These are phyloP conservation scores for Daldinia bambusicola DNA, from an alignment of 495 filamentous ascomycete genomes.

Conservation along the genomic window DNA sequence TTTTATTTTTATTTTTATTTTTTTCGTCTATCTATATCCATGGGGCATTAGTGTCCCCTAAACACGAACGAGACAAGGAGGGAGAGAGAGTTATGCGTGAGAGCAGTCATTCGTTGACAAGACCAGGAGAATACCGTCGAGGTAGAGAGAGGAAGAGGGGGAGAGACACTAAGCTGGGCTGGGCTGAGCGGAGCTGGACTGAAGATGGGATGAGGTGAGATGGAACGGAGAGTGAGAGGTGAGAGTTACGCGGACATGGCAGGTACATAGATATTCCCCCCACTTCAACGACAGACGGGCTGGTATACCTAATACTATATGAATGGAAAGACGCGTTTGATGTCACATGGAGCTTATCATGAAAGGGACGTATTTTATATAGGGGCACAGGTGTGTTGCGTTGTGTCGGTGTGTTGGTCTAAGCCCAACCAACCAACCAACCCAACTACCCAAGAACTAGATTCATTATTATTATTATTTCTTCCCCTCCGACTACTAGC, in stretches of 20 bases:
- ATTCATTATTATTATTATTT: constrained; percentile 36
- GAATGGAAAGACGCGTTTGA: constrained; percentile 30
- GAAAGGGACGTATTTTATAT: constrained; percentile 6
- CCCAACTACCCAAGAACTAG: constrained; percentile 10
- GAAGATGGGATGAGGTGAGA: neutral
- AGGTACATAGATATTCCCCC: constrained; percentile 34
- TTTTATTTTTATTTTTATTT: constrained; percentile 12
- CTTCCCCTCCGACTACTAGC: neutral
- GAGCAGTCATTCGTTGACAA: constrained; percentile 39
- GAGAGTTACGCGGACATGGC: constrained; percentile 30
- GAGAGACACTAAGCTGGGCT: neutral
- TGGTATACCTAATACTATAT: constrained; percentile 27
- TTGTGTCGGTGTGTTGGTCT: constrained; percentile 13
- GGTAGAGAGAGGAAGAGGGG: neutral
- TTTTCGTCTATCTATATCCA: constrained; percentile 37
- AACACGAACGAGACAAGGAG: constrained; percentile 6
- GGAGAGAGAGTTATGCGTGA: neutral
- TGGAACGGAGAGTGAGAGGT: too few relatives aligned
- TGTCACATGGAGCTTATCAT: constrained; percentile 3
- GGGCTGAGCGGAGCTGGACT: neutral
- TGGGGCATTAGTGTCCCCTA: neutral
- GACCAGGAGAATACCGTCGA: constrained; percentile 9
- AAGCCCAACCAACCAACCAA: constrained; percentile 1
- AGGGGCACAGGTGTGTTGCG: constrained; percentile 13
- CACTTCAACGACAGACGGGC: neutral